A percentile compares a stretch with the other conserved stretches of the same genome.
Conservation (phyloP, 1,139 yeast genomes). For the Yamadazyma epiphylla region DNA sequence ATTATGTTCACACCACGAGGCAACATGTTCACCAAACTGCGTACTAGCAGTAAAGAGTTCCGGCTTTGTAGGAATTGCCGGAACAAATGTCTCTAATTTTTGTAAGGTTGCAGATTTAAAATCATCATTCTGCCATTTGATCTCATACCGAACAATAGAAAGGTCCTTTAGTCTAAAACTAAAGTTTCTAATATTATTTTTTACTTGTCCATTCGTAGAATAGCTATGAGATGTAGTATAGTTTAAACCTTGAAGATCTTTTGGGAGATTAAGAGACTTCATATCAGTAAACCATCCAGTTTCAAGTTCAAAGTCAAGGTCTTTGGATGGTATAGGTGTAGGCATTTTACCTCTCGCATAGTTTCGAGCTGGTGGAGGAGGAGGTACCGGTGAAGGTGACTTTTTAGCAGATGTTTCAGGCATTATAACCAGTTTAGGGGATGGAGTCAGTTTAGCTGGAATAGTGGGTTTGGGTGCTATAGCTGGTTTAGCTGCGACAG, state of each 20-base stretch:
- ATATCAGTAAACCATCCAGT: slow-evolving; percentile 45
- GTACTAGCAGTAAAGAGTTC: slow-evolving; percentile 40
- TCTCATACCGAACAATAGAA: slow-evolving; percentile 39
- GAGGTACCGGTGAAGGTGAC: slow-evolving; percentile 6
- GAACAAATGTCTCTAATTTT: slow-evolving; percentile 39
- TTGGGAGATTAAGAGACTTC: slow-evolving; percentile 27
- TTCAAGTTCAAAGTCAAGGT: slow-evolving; percentile 36
- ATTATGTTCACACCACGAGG: slow-evolving; percentile 59
- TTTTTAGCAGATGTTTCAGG: slow-evolving; percentile 3
- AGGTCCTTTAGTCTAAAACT: slow-evolving; percentile 50
- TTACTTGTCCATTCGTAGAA: background rate
- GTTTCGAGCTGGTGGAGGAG: slow-evolving; percentile 29
- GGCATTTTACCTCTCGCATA: slow-evolving; percentile 20
- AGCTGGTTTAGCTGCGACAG: slow-evolving; percentile 5
- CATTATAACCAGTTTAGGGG: slow-evolving; percentile 6
- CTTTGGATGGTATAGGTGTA: slow-evolving; percentile 22
- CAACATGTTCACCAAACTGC: slow-evolving; percentile 51
- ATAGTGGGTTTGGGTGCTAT: slow-evolving; percentile 2
- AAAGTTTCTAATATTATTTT: slow-evolving; percentile 18
- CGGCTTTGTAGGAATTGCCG: slow-evolving; percentile 28
- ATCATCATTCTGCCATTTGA: slow-evolving; percentile 43
- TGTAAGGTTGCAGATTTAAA: slow-evolving; percentile 17
- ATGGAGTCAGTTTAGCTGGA: slow-evolving; percentile 1
- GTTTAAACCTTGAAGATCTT: slow-evolving; percentile 30
- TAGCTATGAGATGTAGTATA: slow-evolving; percentile 21